Evolutionary conservation across 2,329 filamentous ascomycete species (phyloP).

Genomic region (Pestalotiopsis sp.): DNA sequence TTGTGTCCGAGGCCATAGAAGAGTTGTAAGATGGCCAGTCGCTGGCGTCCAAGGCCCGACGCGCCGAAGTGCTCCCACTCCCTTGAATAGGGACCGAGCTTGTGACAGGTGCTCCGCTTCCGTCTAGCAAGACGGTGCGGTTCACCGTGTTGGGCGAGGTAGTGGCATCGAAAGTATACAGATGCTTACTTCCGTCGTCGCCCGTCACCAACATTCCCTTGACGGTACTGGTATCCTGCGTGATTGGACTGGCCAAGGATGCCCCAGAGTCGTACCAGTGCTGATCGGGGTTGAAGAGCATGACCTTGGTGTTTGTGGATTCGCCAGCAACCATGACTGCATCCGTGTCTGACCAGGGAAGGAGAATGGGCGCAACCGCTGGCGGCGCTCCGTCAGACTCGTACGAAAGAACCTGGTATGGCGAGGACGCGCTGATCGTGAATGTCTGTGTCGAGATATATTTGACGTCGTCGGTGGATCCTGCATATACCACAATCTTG

Average conservation of each 20-base stretch:
- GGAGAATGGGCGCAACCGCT: conserved; percentile 67
- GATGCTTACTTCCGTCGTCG: conserved; percentile 73
- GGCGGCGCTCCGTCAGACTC: conserved; percentile 58
- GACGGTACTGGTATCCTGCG: conserved; percentile 55
- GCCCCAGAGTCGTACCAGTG: conserved; percentile 70
- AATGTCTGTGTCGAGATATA: conserved; percentile 73
- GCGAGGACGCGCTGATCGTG: conserved; percentile 64
- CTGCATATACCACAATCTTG: conserved; percentile 79
- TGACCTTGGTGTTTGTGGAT: conserved; percentile 65
- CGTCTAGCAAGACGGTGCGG: conserved; percentile 66
- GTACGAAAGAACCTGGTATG: conserved; percentile 63
- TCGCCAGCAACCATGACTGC: conserved; percentile 76
- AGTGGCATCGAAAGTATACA: conserved; percentile 77
- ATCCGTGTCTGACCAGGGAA: conserved; percentile 71
- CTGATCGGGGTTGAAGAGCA: conserved; percentile 63
- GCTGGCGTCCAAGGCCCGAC: conserved; percentile 53
- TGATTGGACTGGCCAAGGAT: conserved; percentile 60
- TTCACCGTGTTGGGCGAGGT: conserved; percentile 73
- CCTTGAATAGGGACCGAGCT: conserved; percentile 42
- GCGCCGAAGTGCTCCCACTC: conserved; percentile 19
- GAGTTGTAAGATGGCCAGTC: conserved; percentile 80
- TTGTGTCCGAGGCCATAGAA: conserved; percentile 65
- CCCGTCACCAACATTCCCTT: conserved; percentile 68
- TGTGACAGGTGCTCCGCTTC: conserved; percentile 54
- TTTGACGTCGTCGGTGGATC: conserved; percentile 61